Evolutionary conservation across 176 grass and related monocot species (phyloP), one percentile per base, ranked within the genome.

Genomic region (Triticum urartu): DNA sequence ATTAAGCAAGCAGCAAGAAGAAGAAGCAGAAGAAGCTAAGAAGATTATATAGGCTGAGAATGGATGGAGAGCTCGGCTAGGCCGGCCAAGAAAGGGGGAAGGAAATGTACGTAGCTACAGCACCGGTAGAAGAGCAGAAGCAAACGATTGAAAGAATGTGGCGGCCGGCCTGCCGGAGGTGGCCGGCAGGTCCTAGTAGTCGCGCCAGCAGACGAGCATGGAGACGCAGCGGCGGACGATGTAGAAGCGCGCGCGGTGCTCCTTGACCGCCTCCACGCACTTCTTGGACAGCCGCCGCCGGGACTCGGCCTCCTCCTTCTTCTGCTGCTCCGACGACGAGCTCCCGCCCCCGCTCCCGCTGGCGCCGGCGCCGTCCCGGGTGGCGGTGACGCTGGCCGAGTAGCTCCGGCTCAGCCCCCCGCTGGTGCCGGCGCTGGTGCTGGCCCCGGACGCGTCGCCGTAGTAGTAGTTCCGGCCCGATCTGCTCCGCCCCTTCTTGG

Each of bases 121-220:
- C 40, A 74, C 6, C 10, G 6, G 38, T 20, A 5, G 4, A 6
- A 17, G 9, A 5, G 36, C 24, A 40, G 25, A 59, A 15, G 26
- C 17, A 68, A 66, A 3, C 25, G 30, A 67, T 32, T 3, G 14
- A 63, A 43, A 52, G 72, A 64, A 63, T 61, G 54, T 14, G 76
- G 11, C 2, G 18, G 75, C 42, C 42, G 42, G 42, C 43, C 11
- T 2, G 68, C 66, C 4, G 30, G 32, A 0, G 72, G 9, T 11
- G 40, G 42, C 10, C 39, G 39, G 39, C 42, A 11, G 7, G 14
- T 0, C 22, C 79, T 89, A 92, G 86, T 90, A 74, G 88, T 91
- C 90, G 40, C 92, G 88, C 92, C 92, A 93, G 86, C 92, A 93
- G 83, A 93, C 89, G 86, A 93, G 92, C 92, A 93, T 93, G 86